These are phyloP conservation scores for Vigna radiata DNA, from an alignment of 306 rosid genomes.

Conservation along the genomic window DNA sequence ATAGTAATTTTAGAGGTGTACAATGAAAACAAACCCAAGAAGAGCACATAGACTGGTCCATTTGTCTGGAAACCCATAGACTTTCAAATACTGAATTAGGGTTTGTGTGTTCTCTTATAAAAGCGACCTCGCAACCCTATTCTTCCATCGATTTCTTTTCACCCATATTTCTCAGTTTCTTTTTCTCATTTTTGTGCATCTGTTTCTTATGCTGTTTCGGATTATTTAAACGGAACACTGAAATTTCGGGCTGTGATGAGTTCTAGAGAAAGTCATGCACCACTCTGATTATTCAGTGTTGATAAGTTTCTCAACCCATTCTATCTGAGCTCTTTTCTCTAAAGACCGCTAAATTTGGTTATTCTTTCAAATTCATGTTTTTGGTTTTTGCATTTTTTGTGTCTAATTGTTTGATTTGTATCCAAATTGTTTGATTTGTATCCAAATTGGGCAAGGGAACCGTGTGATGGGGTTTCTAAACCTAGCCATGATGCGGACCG, in stretches of 20 bases:
- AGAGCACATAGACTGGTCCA: background rate
- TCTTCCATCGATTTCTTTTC: background rate
- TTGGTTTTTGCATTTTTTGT: background rate
- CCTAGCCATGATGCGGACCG: constrained; percentile 98
- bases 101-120: constrained; percentile 40
- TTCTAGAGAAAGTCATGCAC: constrained; percentile 83
- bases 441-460: constrained; percentile 25
- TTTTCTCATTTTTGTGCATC: too few relatives aligned
- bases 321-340: constrained; percentile 49
- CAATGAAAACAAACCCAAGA: too few relatives aligned
- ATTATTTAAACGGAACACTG: too few relatives aligned
- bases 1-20: too few relatives aligned
- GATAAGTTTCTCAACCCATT: constrained; percentile 85
- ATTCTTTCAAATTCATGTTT: background rate
- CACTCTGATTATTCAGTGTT: constrained; percentile 90
- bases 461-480: constrained; percentile 67
- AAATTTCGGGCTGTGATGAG: constrained; percentile 64
- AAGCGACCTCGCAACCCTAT: background rate
- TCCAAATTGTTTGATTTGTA: too few relatives aligned
- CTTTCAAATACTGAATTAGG: constrained; percentile 32
- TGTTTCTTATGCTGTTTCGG: too few relatives aligned
- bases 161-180: too few relatives aligned
- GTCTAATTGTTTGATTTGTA: background rate
- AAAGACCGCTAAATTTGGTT: background rate
- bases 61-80: background rate